Percentiles rank a stretch among this genome's conserved stretches.
phyloP scores from a whole-genome alignment of 495 filamentous ascomycete species.

The Pyrenula massariospora region DNA sequence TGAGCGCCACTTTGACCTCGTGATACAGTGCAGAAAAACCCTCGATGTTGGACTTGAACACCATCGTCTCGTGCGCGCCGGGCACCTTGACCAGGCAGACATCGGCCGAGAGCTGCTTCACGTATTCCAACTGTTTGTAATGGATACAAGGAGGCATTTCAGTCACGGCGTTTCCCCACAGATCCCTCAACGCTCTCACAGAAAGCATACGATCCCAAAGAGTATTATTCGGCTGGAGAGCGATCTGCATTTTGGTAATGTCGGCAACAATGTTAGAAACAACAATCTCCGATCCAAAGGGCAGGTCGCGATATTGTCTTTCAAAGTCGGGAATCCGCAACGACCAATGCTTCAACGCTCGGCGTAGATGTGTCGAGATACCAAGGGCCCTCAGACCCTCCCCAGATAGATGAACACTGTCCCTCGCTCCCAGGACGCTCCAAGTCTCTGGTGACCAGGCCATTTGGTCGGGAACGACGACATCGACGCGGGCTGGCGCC shows the following conservation, averaged over 20 bases:
- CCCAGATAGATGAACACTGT: not conserved
- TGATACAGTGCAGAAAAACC: not conserved
- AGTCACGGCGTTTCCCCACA: not conserved
- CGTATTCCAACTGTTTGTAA: not conserved
- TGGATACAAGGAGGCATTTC: not conserved
- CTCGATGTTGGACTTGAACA: not conserved
- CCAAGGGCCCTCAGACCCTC: not conserved
- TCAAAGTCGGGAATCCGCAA: not conserved
- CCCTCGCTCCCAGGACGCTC: not conserved
- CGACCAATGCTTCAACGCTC: not conserved
- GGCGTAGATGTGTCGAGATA: not conserved
- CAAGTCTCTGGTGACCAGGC: not conserved
- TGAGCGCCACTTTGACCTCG: not conserved
- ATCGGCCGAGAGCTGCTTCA: not conserved
- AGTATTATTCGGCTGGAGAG: not conserved
- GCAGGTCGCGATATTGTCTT: not conserved
- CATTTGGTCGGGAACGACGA: not conserved
- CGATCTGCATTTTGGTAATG: not conserved
- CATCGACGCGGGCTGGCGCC: not conserved
- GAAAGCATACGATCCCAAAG: not conserved
- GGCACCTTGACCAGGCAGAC: not conserved
- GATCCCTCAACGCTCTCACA: not conserved
- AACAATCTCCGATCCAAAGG: not conserved
- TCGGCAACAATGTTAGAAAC: not conserved
- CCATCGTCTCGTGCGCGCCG: not conserved